Percentiles rank a stretch among this genome's conserved stretches.
Evolutionary conservation across 164 flowering plant species (phyloP).

Genomic region (Dillenia suffruticosa): DNA sequence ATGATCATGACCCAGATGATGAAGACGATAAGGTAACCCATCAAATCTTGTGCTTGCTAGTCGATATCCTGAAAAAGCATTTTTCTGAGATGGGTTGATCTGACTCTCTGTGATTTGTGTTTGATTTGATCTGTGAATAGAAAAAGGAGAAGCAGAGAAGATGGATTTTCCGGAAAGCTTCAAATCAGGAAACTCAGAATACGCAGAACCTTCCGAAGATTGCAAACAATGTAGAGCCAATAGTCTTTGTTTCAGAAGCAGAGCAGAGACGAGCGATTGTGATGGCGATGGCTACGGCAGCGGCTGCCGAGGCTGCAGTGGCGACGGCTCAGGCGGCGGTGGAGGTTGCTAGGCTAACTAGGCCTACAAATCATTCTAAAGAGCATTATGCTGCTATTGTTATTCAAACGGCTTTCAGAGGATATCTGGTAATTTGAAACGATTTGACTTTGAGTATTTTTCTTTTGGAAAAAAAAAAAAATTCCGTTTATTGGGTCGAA

Average conservation of each 20-base stretch:
- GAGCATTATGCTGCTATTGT: slow-evolving; percentile 49
- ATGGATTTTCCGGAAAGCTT: slow-evolving; percentile 60
- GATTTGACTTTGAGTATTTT: no score
- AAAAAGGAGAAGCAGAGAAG: slow-evolving; percentile 52
- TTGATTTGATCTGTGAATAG: slow-evolving; percentile 26
- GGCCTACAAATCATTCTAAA: slow-evolving; percentile 29
- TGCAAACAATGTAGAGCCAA: slow-evolving; percentile 20
- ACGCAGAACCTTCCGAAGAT: neutral
- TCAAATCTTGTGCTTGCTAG: neutral
- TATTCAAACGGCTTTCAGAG: slow-evolving; percentile 85
- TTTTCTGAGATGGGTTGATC: neutral
- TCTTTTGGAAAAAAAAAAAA: no score
- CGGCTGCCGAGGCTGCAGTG: slow-evolving; percentile 24
- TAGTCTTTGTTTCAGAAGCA: neutral
- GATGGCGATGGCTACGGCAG: neutral
- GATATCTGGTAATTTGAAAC: slow-evolving; percentile 51
- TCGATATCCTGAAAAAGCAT: neutral
- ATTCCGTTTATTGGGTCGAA: no score
- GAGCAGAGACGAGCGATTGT: neutral
- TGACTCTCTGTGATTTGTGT: neutral
- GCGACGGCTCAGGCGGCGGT: slow-evolving; percentile 65
- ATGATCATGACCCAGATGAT: slow-evolving; percentile 48
- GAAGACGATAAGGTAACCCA: slow-evolving; percentile 49
- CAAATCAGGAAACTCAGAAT: slow-evolving; percentile 23
- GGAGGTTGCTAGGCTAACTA: slow-evolving; percentile 46